phyloP scores from a whole-genome alignment of 495 filamentous ascomycete genomes.

The Aspergillus taichungensis region DNA sequence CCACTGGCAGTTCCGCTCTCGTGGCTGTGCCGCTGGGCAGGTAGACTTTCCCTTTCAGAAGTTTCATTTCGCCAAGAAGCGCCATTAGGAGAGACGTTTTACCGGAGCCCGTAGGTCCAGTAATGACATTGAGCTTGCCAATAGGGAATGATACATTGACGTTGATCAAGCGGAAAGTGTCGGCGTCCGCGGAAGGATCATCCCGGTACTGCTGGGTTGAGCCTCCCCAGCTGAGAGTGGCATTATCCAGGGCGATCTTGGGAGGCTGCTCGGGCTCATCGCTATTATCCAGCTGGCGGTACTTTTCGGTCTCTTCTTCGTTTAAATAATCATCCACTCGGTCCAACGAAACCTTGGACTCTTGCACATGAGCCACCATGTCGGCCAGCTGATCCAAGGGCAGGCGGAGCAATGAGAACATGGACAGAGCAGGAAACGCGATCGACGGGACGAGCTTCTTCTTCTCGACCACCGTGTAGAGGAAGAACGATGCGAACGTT shows the following conservation, averaged over 20 bases:
- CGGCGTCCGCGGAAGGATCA: constrained; percentile 14
- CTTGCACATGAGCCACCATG: constrained; percentile 98
- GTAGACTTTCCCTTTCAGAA: constrained; percentile 69
- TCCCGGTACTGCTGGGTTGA: constrained; percentile 25
- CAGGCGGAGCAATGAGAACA: constrained; percentile 91
- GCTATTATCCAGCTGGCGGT: constrained; percentile 65
- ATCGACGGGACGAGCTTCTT: constrained; percentile 87
- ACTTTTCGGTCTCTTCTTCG: constrained; percentile 96
- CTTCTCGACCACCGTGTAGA: constrained; percentile 86
- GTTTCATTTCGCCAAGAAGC: constrained; percentile 91
- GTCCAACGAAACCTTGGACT: constrained; percentile 93
- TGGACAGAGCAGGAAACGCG: constrained; percentile 91
- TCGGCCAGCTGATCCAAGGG: constrained; percentile 95
- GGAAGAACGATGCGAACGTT: constrained; percentile 88
- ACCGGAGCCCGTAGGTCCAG: constrained; percentile 86
- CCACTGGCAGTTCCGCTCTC: constrained; percentile 70
- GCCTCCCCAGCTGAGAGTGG: constrained; percentile 81
- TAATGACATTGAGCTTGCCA: constrained; percentile 80
- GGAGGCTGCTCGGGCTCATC: constrained; percentile 52
- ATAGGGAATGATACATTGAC: constrained; percentile 68
- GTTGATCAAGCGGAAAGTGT: constrained; percentile 76
- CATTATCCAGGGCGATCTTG: constrained; percentile 74
- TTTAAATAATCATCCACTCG: constrained; percentile 92
- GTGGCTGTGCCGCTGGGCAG: constrained; percentile 70
- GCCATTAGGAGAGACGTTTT: constrained; percentile 97